Base-by-base conservation (phyloP, 441 rosid species). In the Adansonia madagascariensis region DNA sequence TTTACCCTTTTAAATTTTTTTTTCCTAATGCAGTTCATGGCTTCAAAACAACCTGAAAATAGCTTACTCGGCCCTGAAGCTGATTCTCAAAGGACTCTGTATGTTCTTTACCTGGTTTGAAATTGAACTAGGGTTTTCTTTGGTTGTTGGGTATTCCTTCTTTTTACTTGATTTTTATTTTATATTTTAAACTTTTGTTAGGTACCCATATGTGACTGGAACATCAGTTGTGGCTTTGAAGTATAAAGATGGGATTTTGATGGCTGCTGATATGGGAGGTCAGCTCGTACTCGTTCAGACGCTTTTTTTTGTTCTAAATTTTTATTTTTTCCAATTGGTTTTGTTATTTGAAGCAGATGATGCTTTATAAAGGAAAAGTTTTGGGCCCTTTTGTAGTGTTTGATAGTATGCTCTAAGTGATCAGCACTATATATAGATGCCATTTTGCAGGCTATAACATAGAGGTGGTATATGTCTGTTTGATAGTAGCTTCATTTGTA, bases 211-310 rank as follows among this genome's bases (percentile, higher is more conserved):
- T 75, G 99, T 94, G 70, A 94, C 95, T 44, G 98, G 98, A 49
- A 90, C 98, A 4, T 92, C 98, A 6, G 91, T 92, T 43, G 91
- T 94, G 44, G 98, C 99, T 78, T 65, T 95, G 77, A 95, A 95
- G 89, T 95, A 91, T 78, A 91, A 91, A 75, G 96, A 95, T 83
- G 99, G 99, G 11, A 91, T 95, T 74, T 82, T 95, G 79, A 94
- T 95, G 98, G 95, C 98, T 65, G 90, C 97, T 85, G 98, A 94
- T 71, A 95, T 89, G 97, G 97, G 97, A 84, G 98, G 99, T 94
- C n/a, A 57, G 47, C 17, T 55, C 8, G 7, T 63, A 43, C 1
- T n/a, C n/a, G n/a, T n/a, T n/a, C n/a, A n/a, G n/a, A n/a, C n/a
- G n/a, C n/a, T n/a, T n/a, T n/a, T n/a, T n/a, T n/a, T n/a, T n/a